These are phyloP conservation scores for Fonsecaea multimorphosa DNA, from an alignment of 2,329 filamentous ascomycete species.

Conservation along the genomic window DNA sequence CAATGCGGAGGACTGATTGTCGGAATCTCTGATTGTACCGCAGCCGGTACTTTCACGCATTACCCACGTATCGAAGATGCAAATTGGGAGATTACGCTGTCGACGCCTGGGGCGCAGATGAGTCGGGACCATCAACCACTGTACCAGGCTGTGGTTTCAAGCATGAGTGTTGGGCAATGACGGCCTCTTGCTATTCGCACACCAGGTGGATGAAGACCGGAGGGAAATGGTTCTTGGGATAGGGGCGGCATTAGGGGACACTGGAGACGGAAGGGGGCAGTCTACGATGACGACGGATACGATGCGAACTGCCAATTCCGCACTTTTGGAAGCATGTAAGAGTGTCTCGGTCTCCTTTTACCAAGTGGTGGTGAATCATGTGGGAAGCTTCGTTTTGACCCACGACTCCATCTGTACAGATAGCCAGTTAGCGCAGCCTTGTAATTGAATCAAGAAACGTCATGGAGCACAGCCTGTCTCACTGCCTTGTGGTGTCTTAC, in stretches of 20 bases:
- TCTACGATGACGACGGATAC: constrained; percentile 21
- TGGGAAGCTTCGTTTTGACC: constrained; percentile 8
- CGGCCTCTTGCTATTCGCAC: not conserved
- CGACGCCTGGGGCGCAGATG: constrained; percentile 22
- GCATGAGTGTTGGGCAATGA: not conserved
- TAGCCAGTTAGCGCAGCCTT: constrained; percentile 16
- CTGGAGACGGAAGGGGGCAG: not conserved
- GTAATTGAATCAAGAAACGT: constrained; percentile 21
- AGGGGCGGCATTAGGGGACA: not conserved
- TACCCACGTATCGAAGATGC: constrained; percentile 4
- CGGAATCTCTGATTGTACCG: constrained; percentile 22
- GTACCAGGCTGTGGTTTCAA: constrained; percentile 2
- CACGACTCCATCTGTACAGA: constrained; percentile 13
- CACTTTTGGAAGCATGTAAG: constrained; percentile 16
- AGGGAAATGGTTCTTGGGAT: not conserved
- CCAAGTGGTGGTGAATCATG: constrained; percentile 18
- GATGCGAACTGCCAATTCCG: constrained; percentile 12
- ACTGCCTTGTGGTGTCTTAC: constrained; percentile 1
- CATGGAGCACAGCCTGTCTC: constrained; percentile 6
- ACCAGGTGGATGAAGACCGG: not conserved
- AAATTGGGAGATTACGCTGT: constrained; percentile 11
- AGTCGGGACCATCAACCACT: not conserved
- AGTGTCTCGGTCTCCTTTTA: constrained; percentile 11
- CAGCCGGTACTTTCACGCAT: constrained; percentile 26
- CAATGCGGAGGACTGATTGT: constrained; percentile 7